Base-by-base conservation (phyloP, 805 yeast species). In the Candida peoriensis region DNA sequence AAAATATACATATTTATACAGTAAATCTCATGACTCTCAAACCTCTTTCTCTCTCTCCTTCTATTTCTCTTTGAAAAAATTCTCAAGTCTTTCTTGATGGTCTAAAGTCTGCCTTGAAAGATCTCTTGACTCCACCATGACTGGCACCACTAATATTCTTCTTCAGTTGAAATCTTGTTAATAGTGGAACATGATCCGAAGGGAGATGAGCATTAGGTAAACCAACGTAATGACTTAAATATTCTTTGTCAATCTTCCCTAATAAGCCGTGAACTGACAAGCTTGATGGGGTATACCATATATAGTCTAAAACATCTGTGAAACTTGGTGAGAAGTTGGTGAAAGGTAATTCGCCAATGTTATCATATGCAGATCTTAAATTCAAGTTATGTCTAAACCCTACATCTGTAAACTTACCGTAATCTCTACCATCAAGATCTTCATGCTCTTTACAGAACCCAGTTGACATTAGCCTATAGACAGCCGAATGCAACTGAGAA, bases 161-260 rank as follows among this genome's bases (percentile, higher is more conserved):
- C 32, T 48, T 50, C 30, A 52, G 28, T 20, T 47, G 51, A 52
- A 90, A 81, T 56, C 80, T 78, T 14, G 89, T 70, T 37, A 87
- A 73, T 42, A 90, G 64, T n/a, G 96, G 89, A 50, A 90, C 74
- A 62, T 90, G 97, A 60, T 90, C 97, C 32, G 95, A 85, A 17
- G 97, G 96, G 64, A 81, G 83, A 57, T 88, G 85, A 16, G 88
- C 86, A 54, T 86, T 86, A 15, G 99, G 99, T 60, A 93, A 78
- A 7, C 97, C 99, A 55, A 93, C 81, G 42, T 78, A 78, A 46
- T 79, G 79, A 37, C 73, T 65, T 30, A 81, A 70, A 57, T 93
- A 93, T 4, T 81, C 83, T 30, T 70, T 70, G 56, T 90, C 97
- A 28, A 89, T 76, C 48, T 78, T 76, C 19, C 96, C 97, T 36